Base-by-base conservation (phyloP, 164 flowering plant species). In the Berberis thunbergii region DNA sequence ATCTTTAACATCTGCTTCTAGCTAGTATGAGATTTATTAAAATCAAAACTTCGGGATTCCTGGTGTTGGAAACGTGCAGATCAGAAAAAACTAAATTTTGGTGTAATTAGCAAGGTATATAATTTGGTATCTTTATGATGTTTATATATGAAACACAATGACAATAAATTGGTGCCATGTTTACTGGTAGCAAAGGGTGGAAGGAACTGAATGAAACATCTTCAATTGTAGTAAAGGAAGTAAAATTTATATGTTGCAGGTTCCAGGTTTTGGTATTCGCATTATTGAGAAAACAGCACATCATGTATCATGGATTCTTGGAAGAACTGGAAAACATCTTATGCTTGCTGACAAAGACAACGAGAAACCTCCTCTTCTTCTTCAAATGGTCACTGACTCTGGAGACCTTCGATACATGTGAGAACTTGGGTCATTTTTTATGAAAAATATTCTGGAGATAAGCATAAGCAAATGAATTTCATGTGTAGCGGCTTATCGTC, bases 261-360 rank as follows among this genome's bases (percentile, higher is more conserved):
- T 10, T 26, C 54, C 54, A 11, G 4, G 10, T 2, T 56, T 48
- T 69, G 72, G 62, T 80, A 94, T 12, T 96, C 96, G 9, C 1
- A 78, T 77, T 38, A 48, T 94, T 57, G 98, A 94, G 72, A 86
- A 79, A 65, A 64, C 67, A 45, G 96, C 90, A n/a, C 54, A 71
- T 61, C 73, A 41, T 55, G 39, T 68, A 26, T 81, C 97, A 26
- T 67, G 87, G 85, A 61, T 80, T 45, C 74, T 89, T 67, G 88
- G 96, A 52, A 85, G 85, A 82, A 83, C 89, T 41, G 98, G 97
- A 59, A 84, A 66, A 65, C 98, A 94, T 77, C 78, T 94, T 49
- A 83, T 87, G 64, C 75, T 91, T 69, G 77, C 77, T 41, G 98
- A 94, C 64, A 43, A 62, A 52, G 81, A 77, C 65, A 69, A 77